A percentile compares a stretch with the other conserved stretches of the same genome.
phyloP scores from a whole-genome alignment of 23 red algal species.

The Gracilaria gracilis region DNA sequence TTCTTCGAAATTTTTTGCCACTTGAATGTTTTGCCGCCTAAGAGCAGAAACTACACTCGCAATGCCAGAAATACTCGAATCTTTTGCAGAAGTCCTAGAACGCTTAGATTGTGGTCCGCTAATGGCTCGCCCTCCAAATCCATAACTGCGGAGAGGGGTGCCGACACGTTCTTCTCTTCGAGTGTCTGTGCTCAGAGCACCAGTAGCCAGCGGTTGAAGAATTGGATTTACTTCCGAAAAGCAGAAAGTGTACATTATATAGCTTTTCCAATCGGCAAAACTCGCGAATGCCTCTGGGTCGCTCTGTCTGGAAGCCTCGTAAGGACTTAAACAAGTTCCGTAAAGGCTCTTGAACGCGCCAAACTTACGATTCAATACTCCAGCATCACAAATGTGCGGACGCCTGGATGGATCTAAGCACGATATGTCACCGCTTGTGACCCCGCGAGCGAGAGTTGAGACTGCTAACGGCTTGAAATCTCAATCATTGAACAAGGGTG shows the following conservation, averaged over 20 bases:
- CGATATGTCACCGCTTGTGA: constrained; percentile 4
- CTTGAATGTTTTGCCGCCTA: no score
- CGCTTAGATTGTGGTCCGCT: no score
- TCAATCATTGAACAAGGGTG: constrained; percentile 5
- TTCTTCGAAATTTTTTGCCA: no score
- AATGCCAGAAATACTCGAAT: no score
- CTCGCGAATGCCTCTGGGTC: constrained; percentile 6
- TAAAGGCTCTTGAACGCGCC: constrained; percentile 11
- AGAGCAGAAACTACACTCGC: no score
- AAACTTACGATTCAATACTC: constrained; percentile 23
- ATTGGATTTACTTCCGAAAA: constrained; percentile 25
- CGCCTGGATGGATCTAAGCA: background rate
- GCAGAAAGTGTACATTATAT: constrained; percentile 33
- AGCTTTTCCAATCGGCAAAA: constrained; percentile 5
- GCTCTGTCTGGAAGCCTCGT: constrained; percentile 25
- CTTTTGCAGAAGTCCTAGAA: no score
- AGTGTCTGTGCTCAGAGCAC: background rate
- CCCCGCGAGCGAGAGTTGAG: background rate
- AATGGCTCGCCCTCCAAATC: no score
- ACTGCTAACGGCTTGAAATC: background rate
- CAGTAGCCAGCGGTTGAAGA: constrained; percentile 20
- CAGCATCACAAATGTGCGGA: background rate
- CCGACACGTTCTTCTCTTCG: no score
- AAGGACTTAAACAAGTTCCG: constrained; percentile 1
- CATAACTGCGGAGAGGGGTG: no score